Evolutionary conservation across 108 stramenopile species (phyloP), one percentile per base, ranked within the genome.

Genomic region (Fragilariopsis cylindrus): DNA sequence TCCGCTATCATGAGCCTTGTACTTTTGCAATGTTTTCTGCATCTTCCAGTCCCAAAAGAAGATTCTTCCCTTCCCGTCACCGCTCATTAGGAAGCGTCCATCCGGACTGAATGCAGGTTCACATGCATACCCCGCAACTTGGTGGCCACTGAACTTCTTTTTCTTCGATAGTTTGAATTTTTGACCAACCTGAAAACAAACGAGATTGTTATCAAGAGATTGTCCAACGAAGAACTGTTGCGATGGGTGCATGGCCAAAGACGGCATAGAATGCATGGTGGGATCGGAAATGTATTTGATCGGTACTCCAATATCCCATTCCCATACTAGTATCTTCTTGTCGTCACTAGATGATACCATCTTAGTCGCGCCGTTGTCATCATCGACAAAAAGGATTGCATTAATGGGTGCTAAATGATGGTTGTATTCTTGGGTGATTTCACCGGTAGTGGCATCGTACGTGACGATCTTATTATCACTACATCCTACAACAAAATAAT

Each of bases 211-310:
- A 85, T 99, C 98, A 65, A 99, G 75, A 9, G 85, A 89, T 76
- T 99, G 99, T 13, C 95, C 91, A 30, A 82, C 87, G 52, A 96
- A 80, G 81, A 81, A 98, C 49, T 81, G 75, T 41, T 88, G 79
- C 43, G 84, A 81, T 0, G 99, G 98, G 65, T 97, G 97, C 81
- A 94, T 73, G 43, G 93, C 83, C 63, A 97, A 82, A 8, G 90
- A 87, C 2, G 98, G 99, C 88, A 99, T 98, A 62, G 96, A 90
- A 78, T 99, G 98, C 98, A 99, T 98, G 46, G 94, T 91, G 4
- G 99, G 98, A 82, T 98, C 98, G n/a, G 89, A 83, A 55, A 99
- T 98, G 82, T 99, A 98, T 72, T 98, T 98, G 76, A 99, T 95
- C 16, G 99, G 99, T 5, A 99, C 99, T 9, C 98, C 97, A 75